Conservation (phyloP, 257 asterid genomes). For the Cynanchum wilfordii region DNA sequence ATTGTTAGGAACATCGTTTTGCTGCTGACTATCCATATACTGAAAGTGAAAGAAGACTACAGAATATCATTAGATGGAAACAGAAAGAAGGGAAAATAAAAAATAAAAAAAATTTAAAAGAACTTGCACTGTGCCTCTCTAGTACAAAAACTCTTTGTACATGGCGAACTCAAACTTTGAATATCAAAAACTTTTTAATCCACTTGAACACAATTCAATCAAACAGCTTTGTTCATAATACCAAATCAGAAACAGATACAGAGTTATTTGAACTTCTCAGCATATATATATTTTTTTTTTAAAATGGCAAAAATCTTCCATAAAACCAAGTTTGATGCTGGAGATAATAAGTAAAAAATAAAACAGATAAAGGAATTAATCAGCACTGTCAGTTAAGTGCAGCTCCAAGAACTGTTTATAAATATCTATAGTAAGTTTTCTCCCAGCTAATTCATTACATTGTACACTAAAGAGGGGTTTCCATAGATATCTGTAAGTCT, state of each 20-base stretch:
- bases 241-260: neutral
- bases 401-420: neutral
- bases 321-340: neutral
- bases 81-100: no score
- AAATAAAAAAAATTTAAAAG: neutral
- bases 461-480: neutral
- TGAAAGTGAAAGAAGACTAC: slow-evolving; percentile 17
- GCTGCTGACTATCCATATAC: slow-evolving; percentile 66
- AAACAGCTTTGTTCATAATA: neutral
- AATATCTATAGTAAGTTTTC: neutral
- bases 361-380: neutral
- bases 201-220: neutral
- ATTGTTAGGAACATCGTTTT: slow-evolving; percentile 25
- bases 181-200: neutral
- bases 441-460: neutral
- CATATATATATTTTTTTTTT: neutral
- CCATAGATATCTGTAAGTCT: neutral
- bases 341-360: neutral
- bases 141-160: neutral
- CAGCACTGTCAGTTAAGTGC: neutral
- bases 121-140: neutral
- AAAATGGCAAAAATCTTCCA: neutral
- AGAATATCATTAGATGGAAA: slow-evolving; percentile 3
- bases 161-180: slow-evolving; percentile 2
- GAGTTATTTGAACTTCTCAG: neutral